phyloP scores from a whole-genome alignment of 768 basidiomycete species.

The Pisolithus orientalis region DNA sequence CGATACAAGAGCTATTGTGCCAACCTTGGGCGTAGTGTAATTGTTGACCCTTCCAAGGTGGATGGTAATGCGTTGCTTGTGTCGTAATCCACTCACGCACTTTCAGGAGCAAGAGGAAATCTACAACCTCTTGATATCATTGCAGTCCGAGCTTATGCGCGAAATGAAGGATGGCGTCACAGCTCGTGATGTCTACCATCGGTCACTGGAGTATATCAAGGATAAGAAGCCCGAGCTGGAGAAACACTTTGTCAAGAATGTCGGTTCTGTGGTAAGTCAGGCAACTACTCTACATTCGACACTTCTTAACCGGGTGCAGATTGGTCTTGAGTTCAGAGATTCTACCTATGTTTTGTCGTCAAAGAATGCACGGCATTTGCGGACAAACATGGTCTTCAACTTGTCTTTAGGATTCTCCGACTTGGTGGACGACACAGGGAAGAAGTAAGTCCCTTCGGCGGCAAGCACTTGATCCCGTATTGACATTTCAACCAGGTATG shows the following conservation, averaged over 20 bases:
- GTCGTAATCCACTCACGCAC: conserved; percentile 1
- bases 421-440: conserved; percentile 66
- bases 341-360: conserved; percentile 72
- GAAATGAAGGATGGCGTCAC: conserved; percentile 75
- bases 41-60: conserved; percentile 90
- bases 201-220: conserved; percentile 61
- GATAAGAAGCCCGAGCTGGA: conserved; percentile 80
- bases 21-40: conserved; percentile 89
- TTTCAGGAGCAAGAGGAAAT: conserved; percentile 85
- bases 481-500: conserved; percentile 50
- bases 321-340: conserved; percentile 94
- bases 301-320: conserved; percentile 41
- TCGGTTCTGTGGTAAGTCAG: conserved; percentile 78
- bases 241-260: conserved; percentile 78
- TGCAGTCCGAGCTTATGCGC: conserved; percentile 71
- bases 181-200: conserved; percentile 77
- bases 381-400: conserved; percentile 80
- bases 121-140: conserved; percentile 68
- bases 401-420: conserved; percentile 82
- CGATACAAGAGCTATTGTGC: conserved; percentile 91
- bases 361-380: conserved; percentile 70
- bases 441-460: conserved; percentile 50
- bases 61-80: conserved; percentile 5
- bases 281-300: not conserved
- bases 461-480: not conserved